Evolutionary conservation across 495 filamentous ascomycete species (phyloP).

Genomic region (Trichoderma asperelloides): DNA sequence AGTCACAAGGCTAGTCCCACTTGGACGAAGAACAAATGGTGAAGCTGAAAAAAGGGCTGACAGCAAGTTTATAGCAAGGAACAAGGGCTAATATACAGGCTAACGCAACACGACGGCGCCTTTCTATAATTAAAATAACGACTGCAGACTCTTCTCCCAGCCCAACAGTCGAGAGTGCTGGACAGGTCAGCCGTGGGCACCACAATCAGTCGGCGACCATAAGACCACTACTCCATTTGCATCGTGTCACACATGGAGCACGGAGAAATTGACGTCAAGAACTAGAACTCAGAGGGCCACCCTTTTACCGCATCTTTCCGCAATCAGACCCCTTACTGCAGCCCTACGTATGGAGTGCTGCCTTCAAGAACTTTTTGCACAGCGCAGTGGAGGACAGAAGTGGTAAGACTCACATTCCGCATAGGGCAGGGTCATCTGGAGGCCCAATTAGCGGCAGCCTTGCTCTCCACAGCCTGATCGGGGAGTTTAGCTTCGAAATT

Average conservation of each 20-base stretch:
- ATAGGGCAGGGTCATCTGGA: no score
- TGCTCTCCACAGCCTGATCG: neutral
- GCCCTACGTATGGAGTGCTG: no score
- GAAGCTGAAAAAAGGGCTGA: neutral
- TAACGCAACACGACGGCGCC: neutral
- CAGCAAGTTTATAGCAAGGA: neutral
- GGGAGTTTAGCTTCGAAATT: neutral
- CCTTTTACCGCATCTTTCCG: no score
- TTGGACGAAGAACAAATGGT: neutral
- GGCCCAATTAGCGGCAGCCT: neutral
- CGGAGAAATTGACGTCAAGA: no score
- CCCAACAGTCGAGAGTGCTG: neutral
- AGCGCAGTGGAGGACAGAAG: neutral
- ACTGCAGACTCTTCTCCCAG: no score
- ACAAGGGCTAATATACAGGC: neutral
- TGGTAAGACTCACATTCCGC: neutral
- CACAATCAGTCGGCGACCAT: no score
- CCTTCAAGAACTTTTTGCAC: neutral
- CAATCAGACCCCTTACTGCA: no score
- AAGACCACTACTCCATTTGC: no score
- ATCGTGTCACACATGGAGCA: no score
- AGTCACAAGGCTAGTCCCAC: neutral
- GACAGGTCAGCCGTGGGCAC: no score
- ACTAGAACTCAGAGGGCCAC: no score
- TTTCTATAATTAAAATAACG: no score